Percentiles rank a stretch among this genome's conserved stretches.
These are phyloP conservation scores for Russula sp. DNA, from an alignment of 768 basidiomycete genomes.

Conservation along the genomic window DNA sequence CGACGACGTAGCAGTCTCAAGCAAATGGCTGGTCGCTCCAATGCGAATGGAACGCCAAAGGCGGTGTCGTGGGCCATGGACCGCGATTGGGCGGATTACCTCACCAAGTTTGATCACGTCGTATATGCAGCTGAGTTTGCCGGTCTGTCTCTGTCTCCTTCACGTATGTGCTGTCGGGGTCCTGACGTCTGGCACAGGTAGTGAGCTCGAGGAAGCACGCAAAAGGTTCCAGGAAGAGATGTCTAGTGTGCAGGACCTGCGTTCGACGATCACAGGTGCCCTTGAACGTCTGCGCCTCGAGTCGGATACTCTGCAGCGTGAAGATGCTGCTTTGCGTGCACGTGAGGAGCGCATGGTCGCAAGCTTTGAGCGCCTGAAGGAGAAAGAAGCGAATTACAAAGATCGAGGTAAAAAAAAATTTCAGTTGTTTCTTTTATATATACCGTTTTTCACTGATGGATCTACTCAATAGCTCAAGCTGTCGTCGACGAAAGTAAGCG, in stretches of 20 bases:
- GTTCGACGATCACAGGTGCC: constrained; percentile 49
- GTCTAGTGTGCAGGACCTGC: constrained; percentile 53
- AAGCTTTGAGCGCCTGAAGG: constrained; percentile 43
- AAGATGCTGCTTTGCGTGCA: constrained; percentile 42
- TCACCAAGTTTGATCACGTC: constrained; percentile 47
- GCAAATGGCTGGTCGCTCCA: constrained; percentile 42
- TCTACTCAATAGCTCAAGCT: constrained; percentile 37
- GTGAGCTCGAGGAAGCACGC: constrained; percentile 59
- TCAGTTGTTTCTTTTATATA: constrained; percentile 5
- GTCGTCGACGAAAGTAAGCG: constrained; percentile 47
- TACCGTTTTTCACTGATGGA: not conserved
- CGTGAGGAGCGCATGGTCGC: constrained; percentile 43
- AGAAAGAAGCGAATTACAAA: constrained; percentile 43
- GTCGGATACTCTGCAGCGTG: constrained; percentile 42
- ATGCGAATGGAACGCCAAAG: constrained; percentile 54
- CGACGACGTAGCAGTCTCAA: constrained; percentile 65
- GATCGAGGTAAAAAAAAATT: constrained; percentile 38
- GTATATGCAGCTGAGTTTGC: constrained; percentile 43
- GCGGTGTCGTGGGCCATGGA: constrained; percentile 76
- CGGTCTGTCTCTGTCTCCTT: constrained; percentile 38
- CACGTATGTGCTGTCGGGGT: not conserved
- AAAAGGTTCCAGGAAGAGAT: constrained; percentile 61
- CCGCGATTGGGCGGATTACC: constrained; percentile 55
- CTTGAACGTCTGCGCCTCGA: constrained; percentile 42
- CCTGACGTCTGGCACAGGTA: constrained; percentile 40